Evolutionary conservation across 495 filamentous ascomycete species (phyloP).

Genomic region (Friedmanniomyces simplex): DNA sequence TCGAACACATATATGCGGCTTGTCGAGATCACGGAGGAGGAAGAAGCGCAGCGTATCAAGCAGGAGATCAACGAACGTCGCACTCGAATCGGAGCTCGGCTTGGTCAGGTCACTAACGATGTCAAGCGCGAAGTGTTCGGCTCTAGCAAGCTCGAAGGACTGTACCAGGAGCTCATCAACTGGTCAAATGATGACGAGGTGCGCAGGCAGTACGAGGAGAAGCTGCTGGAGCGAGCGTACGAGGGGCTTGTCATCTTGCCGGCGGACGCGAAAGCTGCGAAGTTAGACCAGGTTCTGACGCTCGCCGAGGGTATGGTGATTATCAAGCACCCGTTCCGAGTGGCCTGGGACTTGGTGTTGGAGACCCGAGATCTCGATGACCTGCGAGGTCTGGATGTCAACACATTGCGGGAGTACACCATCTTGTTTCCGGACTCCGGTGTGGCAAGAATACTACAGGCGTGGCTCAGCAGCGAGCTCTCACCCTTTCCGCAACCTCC

Average conservation of each 20-base stretch:
- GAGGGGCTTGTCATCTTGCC: constrained; percentile 62
- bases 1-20: constrained; percentile 70
- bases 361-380: constrained; percentile 78
- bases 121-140: constrained; percentile 76
- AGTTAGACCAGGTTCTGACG: constrained; percentile 59
- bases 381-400: constrained; percentile 55
- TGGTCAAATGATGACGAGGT: constrained; percentile 83
- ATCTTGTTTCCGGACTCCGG: constrained; percentile 76
- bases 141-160: constrained; percentile 55
- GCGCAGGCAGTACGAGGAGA: constrained; percentile 79
- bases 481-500: constrained; percentile 58
- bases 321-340: constrained; percentile 79
- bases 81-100: constrained; percentile 73
- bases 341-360: constrained; percentile 82
- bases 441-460: constrained; percentile 66
- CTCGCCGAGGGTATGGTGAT: constrained; percentile 86
- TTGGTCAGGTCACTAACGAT: constrained; percentile 71
- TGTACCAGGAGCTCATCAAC: constrained; percentile 75
- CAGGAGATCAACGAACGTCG: constrained; percentile 79
- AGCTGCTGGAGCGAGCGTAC: constrained; percentile 68
- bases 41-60: constrained; percentile 87
- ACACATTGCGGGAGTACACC: constrained; percentile 66
- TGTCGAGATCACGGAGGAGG: constrained; percentile 72
- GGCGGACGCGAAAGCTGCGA: constrained; percentile 50
- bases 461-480: constrained; percentile 70